Percentiles rank a stretch among this genome's conserved stretches.
phyloP scores from a whole-genome alignment of 2,329 filamentous ascomycete species.

The Rhexocercosporidium sp. region DNA sequence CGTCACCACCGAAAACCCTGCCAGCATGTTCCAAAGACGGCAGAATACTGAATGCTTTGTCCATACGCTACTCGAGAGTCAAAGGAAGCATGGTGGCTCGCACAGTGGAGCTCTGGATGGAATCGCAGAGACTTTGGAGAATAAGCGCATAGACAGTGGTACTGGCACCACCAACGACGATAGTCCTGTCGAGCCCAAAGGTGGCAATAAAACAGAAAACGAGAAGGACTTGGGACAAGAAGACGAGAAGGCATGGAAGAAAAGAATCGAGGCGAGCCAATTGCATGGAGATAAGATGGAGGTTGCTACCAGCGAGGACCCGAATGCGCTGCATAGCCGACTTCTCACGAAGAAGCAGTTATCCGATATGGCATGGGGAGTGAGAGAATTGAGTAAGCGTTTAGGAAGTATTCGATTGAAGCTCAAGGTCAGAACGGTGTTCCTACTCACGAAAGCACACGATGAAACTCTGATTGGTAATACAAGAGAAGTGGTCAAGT shows the following conservation, averaged over 20 bases:
- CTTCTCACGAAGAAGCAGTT: constrained; percentile 93
- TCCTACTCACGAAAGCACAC: constrained; percentile 90
- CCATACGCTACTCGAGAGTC: constrained; percentile 66
- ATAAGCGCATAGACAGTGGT: constrained; percentile 22
- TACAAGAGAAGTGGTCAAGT: constrained; percentile 77
- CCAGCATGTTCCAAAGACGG: constrained; percentile 45
- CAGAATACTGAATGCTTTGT: constrained; percentile 65
- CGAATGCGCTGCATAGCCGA: constrained; percentile 56
- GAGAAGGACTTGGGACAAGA: constrained; percentile 50
- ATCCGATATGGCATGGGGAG: constrained; percentile 96
- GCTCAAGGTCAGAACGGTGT: constrained; percentile 81
- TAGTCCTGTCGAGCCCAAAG: constrained; percentile 26
- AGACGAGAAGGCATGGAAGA: constrained; percentile 62
- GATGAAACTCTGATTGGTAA: constrained; percentile 80
- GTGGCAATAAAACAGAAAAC: constrained; percentile 15
- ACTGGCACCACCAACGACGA: constrained; percentile 6
- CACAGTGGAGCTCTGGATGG: constrained; percentile 38
- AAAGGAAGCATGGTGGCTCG: constrained; percentile 46
- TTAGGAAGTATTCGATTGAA: constrained; percentile 83
- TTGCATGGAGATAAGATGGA: constrained; percentile 25
- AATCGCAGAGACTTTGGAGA: constrained; percentile 37
- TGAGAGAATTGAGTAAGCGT: constrained; percentile 86
- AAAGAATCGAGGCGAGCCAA: constrained; percentile 30
- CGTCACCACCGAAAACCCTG: constrained; percentile 54
- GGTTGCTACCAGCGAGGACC: constrained; percentile 24